Percentiles rank a stretch among this genome's conserved stretches.
Evolutionary conservation across 2,329 filamentous ascomycete species (phyloP).

Genomic region (Colletotrichum cordylinicola): DNA sequence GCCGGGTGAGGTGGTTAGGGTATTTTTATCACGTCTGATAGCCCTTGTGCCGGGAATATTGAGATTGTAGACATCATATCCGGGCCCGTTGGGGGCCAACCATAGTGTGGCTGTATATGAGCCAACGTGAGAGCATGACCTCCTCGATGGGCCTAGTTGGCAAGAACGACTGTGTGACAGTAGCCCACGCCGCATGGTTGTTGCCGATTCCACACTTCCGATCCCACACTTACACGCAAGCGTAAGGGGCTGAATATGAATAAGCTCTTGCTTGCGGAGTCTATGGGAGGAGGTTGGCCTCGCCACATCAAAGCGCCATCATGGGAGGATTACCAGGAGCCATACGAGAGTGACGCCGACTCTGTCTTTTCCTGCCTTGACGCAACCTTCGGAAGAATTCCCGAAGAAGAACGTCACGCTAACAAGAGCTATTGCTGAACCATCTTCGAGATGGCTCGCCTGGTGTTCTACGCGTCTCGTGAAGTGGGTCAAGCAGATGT

Average conservation of each 20-base stretch:
- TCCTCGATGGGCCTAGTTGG: background rate
- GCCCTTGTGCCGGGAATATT: too few species aligned
- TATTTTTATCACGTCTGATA: background rate
- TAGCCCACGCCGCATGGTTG: background rate
- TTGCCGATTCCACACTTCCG: too few species aligned
- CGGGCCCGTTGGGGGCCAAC: background rate
- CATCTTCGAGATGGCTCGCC: background rate
- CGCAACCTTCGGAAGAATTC: rapidly evolving
- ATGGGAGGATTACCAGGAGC: background rate
- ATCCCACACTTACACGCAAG: background rate
- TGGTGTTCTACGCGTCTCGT: background rate
- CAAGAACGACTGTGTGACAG: background rate
- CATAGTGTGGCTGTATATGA: background rate
- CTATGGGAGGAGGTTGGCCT: background rate
- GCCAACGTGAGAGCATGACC: background rate
- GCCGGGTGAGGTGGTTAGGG: background rate
- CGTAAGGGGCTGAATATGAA: rapidly evolving
- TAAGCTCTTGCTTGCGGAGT: background rate
- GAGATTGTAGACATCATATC: background rate
- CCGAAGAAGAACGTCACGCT: background rate
- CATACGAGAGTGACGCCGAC: background rate
- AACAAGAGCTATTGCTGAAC: background rate
- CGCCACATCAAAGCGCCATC: background rate
- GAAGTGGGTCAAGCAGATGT: background rate
- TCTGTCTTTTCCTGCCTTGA: background rate